phyloP scores from a whole-genome alignment of 805 yeast species.

The Myxozyma nipponensis region DNA sequence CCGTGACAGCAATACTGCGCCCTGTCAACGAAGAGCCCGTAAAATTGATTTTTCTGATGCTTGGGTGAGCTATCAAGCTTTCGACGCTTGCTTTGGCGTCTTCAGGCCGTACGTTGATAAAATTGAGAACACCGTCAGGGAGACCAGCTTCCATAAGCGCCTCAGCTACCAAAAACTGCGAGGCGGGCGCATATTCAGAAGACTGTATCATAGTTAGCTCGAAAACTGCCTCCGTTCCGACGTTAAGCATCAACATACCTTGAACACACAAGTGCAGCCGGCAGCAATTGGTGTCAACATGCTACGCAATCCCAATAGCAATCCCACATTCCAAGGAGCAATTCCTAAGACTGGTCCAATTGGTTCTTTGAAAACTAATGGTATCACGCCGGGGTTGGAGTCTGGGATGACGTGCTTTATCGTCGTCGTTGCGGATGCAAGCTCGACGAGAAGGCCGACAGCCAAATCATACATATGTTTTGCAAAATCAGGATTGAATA shows the following conservation, averaged over 20 bases:
- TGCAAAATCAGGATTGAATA: conserved; percentile 10
- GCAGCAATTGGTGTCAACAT: conserved; percentile 80
- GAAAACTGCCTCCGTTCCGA: too few relatives aligned
- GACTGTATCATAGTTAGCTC: conserved; percentile 36
- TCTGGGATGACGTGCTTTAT: conserved; percentile 6
- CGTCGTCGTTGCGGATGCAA: conserved; percentile 17
- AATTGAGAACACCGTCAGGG: conserved; percentile 76
- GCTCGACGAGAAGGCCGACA: conserved; percentile 9
- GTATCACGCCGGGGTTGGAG: conserved; percentile 8
- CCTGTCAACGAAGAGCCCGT: conserved; percentile 86
- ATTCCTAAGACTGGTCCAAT: conserved; percentile 83
- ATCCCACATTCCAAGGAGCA: conserved; percentile 86
- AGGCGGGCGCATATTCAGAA: conserved; percentile 75
- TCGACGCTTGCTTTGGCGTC: conserved; percentile 58
- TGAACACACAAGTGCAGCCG: conserved; percentile 75
- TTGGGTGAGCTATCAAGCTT: conserved; percentile 65
- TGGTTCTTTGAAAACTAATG: conserved; percentile 49
- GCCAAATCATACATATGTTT: conserved; percentile 8
- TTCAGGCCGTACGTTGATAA: conserved; percentile 39
- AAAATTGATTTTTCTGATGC: conserved; percentile 74
- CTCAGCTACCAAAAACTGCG: conserved; percentile 63
- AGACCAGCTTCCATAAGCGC: conserved; percentile 70
- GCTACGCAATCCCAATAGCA: conserved; percentile 79
- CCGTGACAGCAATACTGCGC: conserved; percentile 62
- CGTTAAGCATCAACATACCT: too few relatives aligned